phyloP scores from a whole-genome alignment of 768 basidiomycete species.

The Tulasnella calospora region DNA sequence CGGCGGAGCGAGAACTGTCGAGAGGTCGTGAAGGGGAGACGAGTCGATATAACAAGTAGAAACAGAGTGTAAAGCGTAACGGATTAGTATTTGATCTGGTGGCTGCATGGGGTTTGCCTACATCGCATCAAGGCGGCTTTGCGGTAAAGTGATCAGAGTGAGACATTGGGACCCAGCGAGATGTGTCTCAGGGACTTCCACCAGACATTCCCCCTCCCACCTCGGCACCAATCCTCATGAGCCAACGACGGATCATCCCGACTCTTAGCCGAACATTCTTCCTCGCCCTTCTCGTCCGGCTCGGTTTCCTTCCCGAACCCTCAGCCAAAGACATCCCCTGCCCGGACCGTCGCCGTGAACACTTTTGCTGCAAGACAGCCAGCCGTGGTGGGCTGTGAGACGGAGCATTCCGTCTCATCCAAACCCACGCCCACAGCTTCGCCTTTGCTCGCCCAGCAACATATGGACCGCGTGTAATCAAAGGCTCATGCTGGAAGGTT shows the following conservation, averaged over 20 bases:
- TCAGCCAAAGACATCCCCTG: not conserved
- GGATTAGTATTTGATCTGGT: not conserved
- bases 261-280: not conserved
- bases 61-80: not conserved
- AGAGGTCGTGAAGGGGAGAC: not conserved
- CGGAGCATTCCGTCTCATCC: not conserved
- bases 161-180: constrained; percentile 1
- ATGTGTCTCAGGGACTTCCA: not conserved
- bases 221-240: not conserved
- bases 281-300: no score
- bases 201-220: not conserved
- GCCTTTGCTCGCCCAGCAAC: no score
- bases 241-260: constrained; percentile 7
- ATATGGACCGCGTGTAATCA: not conserved
- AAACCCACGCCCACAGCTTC: not conserved
- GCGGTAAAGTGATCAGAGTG: not conserved
- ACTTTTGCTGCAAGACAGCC: not conserved
- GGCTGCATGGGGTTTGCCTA: not conserved
- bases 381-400: no score
- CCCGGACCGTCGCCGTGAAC: not conserved
- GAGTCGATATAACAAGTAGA: not conserved
- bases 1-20: not conserved
- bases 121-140: not conserved
- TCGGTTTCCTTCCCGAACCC: no score
- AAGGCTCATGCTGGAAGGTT: not conserved